A percentile compares a stretch with the other conserved stretches of the same genome.
phyloP scores from a whole-genome alignment of 495 filamentous ascomycete species.

The Terfezia claveryi region DNA sequence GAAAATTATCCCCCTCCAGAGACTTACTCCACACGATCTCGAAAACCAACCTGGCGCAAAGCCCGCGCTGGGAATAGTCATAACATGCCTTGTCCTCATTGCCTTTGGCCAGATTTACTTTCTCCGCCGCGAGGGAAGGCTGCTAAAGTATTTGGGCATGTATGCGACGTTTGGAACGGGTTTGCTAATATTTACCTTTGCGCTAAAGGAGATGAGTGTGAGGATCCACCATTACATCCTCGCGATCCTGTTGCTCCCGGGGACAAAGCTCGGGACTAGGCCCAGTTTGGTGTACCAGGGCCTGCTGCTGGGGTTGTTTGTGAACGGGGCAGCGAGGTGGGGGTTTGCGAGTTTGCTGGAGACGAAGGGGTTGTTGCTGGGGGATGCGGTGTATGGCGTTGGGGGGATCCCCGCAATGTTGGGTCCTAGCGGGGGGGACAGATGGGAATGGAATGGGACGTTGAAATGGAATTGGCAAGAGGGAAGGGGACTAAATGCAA shows the following conservation, averaged over 20 bases:
- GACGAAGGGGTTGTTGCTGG: constrained; percentile 36
- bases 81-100: constrained; percentile 36
- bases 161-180: constrained; percentile 38
- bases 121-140: constrained; percentile 48
- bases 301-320: constrained; percentile 68
- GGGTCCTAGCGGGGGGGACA: too few relatives aligned
- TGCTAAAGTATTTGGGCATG: constrained; percentile 47
- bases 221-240: constrained; percentile 93
- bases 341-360: constrained; percentile 82
- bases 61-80: constrained; percentile 42
- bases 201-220: constrained; percentile 63
- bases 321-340: constrained; percentile 85
- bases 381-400: constrained; percentile 22
- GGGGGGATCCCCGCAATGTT: background rate
- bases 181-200: constrained; percentile 34
- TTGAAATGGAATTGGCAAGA: too few relatives aligned
- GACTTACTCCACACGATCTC: constrained; percentile 56
- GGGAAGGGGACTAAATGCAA: too few relatives aligned
- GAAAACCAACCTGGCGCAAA: constrained; percentile 55
- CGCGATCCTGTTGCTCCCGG: constrained; percentile 59
- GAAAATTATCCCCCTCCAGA: constrained; percentile 52
- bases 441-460: too few relatives aligned
- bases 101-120: constrained; percentile 47
- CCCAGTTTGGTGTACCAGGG: constrained; percentile 65
- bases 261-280: constrained; percentile 63